These are phyloP conservation scores for Coleophoma cylindrospora DNA, from an alignment of 2,329 filamentous ascomycete species.

Conservation along the genomic window DNA sequence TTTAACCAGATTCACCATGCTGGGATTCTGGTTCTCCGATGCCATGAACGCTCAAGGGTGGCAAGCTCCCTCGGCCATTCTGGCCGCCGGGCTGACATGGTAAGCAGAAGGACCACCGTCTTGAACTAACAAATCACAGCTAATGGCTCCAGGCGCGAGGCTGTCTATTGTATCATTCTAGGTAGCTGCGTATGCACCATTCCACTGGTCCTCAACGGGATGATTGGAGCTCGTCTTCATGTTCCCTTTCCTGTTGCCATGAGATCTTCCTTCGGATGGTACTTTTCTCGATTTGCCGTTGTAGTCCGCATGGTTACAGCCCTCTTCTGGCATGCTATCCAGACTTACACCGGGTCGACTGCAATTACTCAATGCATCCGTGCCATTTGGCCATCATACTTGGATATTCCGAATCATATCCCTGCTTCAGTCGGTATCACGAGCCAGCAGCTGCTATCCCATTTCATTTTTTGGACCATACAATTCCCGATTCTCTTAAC, in stretches of 20 bases:
- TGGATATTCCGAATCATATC: constrained; percentile 44
- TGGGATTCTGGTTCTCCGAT: constrained; percentile 41
- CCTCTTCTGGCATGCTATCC: constrained; percentile 24
- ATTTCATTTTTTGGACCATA: constrained; percentile 37
- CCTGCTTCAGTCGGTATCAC: constrained; percentile 45
- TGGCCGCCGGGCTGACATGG: constrained; percentile 38
- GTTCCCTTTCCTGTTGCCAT: constrained; percentile 39
- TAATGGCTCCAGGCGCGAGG: constrained; percentile 10
- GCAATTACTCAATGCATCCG: constrained; percentile 36
- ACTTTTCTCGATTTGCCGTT: constrained; percentile 32
- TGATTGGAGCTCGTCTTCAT: constrained; percentile 39
- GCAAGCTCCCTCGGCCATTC: constrained; percentile 39
- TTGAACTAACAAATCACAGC: not conserved
- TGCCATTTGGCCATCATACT: constrained; percentile 50
- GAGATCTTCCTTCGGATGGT: constrained; percentile 38
- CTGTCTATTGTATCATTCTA: constrained; percentile 40
- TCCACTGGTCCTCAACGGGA: constrained; percentile 40
- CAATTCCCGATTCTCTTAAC: constrained; percentile 40
- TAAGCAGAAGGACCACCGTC: constrained; percentile 9
- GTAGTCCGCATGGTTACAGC: constrained; percentile 30
- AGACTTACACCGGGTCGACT: constrained; percentile 23
- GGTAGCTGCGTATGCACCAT: constrained; percentile 53
- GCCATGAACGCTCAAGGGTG: constrained; percentile 39
- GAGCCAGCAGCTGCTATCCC: constrained; percentile 47
- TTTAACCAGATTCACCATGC: constrained; percentile 20